These are phyloP conservation scores for Gossypium rotundifolium DNA, from an alignment of 345 rosid species.

Conservation along the genomic window DNA sequence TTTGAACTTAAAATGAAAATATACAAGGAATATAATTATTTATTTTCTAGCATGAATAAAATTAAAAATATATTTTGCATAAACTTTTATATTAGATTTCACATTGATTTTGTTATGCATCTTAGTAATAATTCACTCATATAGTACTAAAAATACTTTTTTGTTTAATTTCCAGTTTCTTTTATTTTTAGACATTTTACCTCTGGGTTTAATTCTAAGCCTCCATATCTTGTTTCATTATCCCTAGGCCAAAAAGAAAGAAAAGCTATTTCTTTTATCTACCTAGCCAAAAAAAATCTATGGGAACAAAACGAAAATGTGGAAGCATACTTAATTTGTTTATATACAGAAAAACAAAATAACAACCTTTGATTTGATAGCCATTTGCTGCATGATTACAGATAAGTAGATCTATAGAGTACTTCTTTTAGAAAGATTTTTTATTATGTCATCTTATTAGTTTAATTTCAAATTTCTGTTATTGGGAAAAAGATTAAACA, in stretches of 20 bases:
- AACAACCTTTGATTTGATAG: neutral
- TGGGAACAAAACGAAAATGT: neutral
- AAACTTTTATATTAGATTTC: neutral
- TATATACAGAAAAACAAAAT: neutral
- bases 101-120: neutral
- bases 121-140: neutral
- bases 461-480: neutral
- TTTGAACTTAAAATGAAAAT: neutral
- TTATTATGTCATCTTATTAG: neutral
- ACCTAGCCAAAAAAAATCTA: neutral
- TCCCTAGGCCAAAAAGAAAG: too few species aligned
- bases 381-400: neutral
- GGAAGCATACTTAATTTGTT: neutral
- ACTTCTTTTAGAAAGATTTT: neutral
- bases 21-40: neutral
- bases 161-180: too few species aligned
- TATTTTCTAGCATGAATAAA: neutral
- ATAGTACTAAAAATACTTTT: too few species aligned
- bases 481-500: neutral
- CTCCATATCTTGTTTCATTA: too few species aligned
- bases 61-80: neutral
- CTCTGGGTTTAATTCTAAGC: too few species aligned
- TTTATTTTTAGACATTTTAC: neutral
- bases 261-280: too few species aligned
- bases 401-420: neutral